phyloP scores from a whole-genome alignment of 352 stramenopile species.

The Phytopythium ostracodes region DNA sequence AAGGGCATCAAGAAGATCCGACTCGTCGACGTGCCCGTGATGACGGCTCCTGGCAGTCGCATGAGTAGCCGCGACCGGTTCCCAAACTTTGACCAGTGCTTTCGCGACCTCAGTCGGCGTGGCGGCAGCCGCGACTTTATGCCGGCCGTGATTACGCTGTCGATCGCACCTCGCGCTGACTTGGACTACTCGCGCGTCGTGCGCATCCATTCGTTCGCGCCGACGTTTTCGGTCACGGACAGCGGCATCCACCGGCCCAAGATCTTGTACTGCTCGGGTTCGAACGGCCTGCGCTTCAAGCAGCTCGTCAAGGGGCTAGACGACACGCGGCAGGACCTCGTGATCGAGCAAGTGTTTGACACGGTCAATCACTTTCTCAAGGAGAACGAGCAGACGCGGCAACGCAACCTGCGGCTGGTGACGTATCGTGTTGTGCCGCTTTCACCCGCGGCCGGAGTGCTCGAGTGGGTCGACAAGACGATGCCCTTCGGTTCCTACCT shows the following conservation, averaged over 20 bases:
- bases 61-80: conserved; percentile 5
- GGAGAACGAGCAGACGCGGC: conserved; percentile 52
- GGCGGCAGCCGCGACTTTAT: conserved; percentile 41
- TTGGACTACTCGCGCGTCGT: conserved; percentile 82
- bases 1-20: conserved; percentile 63
- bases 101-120: conserved; percentile 50
- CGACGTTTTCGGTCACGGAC: conserved; percentile 91
- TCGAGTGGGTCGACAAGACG: conserved; percentile 99
- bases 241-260: conserved; percentile 96
- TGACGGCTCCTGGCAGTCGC: not conserved
- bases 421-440: conserved; percentile 96
- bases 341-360: conserved; percentile 90
- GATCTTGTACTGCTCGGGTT: conserved; percentile 96
- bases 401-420: conserved; percentile 84
- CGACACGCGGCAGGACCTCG: conserved; percentile 84
- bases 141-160: conserved; percentile 76
- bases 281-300: conserved; percentile 89
- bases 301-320: conserved; percentile 96
- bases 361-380: conserved; percentile 87
- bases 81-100: conserved; percentile 62
- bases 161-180: conserved; percentile 56
- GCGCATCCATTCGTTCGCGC: conserved; percentile 88
- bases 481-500: conserved; percentile 93
- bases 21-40: conserved; percentile 55
- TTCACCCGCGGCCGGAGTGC: conserved; percentile 91